phyloP scores from a whole-genome alignment of 371 early-diverging fungal genomes.

The Apophysomyces elegans region DNA sequence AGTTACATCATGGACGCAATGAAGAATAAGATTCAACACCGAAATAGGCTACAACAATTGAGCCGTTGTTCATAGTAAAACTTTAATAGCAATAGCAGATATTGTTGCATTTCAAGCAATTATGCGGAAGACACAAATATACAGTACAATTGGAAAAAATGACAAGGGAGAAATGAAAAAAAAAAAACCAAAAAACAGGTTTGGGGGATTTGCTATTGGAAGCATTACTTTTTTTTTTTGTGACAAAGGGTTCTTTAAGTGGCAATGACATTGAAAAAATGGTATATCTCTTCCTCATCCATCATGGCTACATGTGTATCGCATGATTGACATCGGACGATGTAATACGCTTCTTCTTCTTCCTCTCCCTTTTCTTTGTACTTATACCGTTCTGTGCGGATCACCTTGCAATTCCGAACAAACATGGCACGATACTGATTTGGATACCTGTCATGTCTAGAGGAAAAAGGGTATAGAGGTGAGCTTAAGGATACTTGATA shows the following conservation, averaged over 20 bases:
- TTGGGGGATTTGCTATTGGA: no score
- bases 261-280: constrained; percentile 71
- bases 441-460: constrained; percentile 62
- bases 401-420: constrained; percentile 63
- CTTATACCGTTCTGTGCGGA: constrained; percentile 41
- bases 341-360: constrained; percentile 51
- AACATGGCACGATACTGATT: constrained; percentile 79
- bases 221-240: no score
- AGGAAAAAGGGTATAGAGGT: background rate
- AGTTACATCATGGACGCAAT: no score
- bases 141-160: no score
- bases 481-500: background rate
- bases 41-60: no score
- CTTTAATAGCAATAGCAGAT: no score
- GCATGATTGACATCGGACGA: constrained; percentile 66
- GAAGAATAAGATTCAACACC: no score
- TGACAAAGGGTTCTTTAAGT: constrained; percentile 20
- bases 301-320: constrained; percentile 68
- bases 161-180: no score
- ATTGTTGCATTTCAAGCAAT: no score
- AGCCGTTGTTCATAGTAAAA: no score
- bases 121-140: no score
- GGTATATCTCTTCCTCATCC: constrained; percentile 72
- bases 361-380: constrained; percentile 23
- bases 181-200: no score